phyloP scores from a whole-genome alignment of 2,329 filamentous ascomycete species.

The Magnaporthiopsis rhizophila region DNA sequence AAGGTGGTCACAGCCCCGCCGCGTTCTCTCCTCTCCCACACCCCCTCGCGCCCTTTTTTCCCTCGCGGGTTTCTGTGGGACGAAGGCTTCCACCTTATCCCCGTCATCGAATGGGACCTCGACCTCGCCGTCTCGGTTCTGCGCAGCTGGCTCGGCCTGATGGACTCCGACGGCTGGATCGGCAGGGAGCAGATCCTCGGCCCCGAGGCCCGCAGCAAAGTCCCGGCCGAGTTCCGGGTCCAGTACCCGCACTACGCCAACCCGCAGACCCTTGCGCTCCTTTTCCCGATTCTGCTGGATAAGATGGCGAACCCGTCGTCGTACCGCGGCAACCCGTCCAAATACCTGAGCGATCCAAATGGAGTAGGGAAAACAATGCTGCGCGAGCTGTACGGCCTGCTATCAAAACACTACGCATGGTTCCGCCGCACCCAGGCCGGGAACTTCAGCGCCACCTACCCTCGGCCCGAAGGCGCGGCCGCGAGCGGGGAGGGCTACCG shows the following conservation, averaged over 20 bases:
- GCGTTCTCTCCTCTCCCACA: slow-evolving; percentile 74
- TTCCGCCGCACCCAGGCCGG: slow-evolving; percentile 81
- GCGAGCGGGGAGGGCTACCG: slow-evolving; percentile 79
- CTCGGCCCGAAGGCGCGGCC: slow-evolving; percentile 52
- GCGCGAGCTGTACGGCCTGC: slow-evolving; percentile 66
- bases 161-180: slow-evolving; percentile 93
- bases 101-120: slow-evolving; percentile 81
- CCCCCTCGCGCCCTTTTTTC: slow-evolving; percentile 86
- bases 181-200: slow-evolving; percentile 87
- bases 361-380: slow-evolving; percentile 27
- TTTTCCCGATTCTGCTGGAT: slow-evolving; percentile 71
- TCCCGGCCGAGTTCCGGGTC: slow-evolving; percentile 77
- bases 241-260: slow-evolving; percentile 94
- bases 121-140: slow-evolving; percentile 77
- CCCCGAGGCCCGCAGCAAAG: slow-evolving; percentile 79
- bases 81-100: slow-evolving; percentile 87
- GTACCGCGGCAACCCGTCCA: slow-evolving; percentile 49
- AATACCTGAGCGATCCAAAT: slow-evolving; percentile 1
- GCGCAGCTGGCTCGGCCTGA: slow-evolving; percentile 87
- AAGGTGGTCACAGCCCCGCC: slow-evolving; percentile 64
- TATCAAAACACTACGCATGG: slow-evolving; percentile 85
- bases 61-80: slow-evolving; percentile 92
- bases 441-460: slow-evolving; percentile 77
- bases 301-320: slow-evolving; percentile 54
- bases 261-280: slow-evolving; percentile 81